Evolutionary conservation across 2,329 filamentous ascomycete species (phyloP).

Genomic region (Chaetomium globosum): DNA sequence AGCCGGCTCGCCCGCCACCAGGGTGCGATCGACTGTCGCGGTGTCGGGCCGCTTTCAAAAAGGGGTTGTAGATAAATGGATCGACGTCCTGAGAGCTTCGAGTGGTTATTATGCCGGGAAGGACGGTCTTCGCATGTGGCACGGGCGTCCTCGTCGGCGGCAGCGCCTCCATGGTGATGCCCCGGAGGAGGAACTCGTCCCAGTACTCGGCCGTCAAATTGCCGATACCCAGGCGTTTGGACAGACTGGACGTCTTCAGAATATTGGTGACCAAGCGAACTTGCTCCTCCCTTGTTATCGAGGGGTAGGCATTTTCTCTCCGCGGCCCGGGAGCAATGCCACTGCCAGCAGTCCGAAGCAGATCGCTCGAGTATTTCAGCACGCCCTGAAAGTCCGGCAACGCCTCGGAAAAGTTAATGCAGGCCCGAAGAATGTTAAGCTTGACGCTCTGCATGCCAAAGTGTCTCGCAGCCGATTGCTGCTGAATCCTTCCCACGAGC

Average conservation of each 20-base stretch:
- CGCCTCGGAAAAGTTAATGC: conserved; percentile 91
- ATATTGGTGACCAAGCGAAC: conserved; percentile 82
- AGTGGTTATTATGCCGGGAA: conserved; percentile 54
- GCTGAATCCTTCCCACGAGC: conserved; percentile 60
- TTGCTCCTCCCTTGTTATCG: conserved; percentile 80
- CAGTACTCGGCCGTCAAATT: conserved; percentile 83
- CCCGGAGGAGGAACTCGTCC: conserved; percentile 91
- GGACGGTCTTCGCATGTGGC: conserved; percentile 61
- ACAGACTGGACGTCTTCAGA: conserved; percentile 77
- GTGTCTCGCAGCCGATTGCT: conserved; percentile 59
- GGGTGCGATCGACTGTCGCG: conserved; percentile 63
- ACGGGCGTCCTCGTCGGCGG: conserved; percentile 64
- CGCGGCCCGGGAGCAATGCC: conserved; percentile 73
- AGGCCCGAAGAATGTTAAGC: conserved; percentile 82
- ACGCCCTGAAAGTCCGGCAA: conserved; percentile 89
- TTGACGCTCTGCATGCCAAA: conserved; percentile 83
- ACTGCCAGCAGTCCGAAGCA: conserved; percentile 79
- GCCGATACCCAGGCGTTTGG: conserved; percentile 70
- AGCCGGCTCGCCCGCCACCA: conserved; percentile 78
- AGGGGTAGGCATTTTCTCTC: conserved; percentile 68
- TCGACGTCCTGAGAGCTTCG: conserved; percentile 66
- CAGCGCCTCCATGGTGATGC: conserved; percentile 68
- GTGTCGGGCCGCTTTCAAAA: conserved; percentile 71
- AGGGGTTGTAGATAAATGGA: conserved; percentile 95
- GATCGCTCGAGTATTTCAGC: conserved; percentile 80